A percentile compares a stretch with the other conserved stretches of the same genome.
phyloP scores from a whole-genome alignment of 2,329 filamentous ascomycete genomes.

The Clonostachys solani region DNA sequence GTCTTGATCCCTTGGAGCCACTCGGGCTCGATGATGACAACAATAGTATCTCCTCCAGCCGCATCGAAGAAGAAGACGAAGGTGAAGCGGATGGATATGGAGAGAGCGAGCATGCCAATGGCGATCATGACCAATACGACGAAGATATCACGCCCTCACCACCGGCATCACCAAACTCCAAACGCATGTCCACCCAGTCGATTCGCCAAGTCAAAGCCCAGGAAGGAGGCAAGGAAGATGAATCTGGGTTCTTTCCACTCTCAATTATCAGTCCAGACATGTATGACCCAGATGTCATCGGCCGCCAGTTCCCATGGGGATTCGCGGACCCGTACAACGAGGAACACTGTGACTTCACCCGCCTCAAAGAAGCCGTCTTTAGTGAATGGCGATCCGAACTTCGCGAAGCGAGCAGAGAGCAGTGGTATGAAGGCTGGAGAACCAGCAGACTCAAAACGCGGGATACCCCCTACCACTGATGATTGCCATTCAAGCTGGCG shows the following conservation, averaged over 20 bases:
- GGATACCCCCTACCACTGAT: constrained; percentile 29
- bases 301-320: constrained; percentile 92
- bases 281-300: constrained; percentile 75
- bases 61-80: constrained; percentile 55
- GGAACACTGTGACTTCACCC: constrained; percentile 89
- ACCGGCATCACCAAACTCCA: constrained; percentile 29
- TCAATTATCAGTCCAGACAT: constrained; percentile 92
- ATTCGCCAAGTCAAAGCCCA: constrained; percentile 39
- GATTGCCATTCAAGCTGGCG: no score
- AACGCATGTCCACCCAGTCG: constrained; percentile 41
- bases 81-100: constrained; percentile 19
- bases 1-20: constrained; percentile 83
- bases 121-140: constrained; percentile 5
- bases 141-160: constrained; percentile 31
- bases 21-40: constrained; percentile 77
- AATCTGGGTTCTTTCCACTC: constrained; percentile 73
- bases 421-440: constrained; percentile 96
- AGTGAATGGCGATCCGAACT: constrained; percentile 89
- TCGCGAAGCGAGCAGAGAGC: constrained; percentile 82
- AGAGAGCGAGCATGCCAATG: constrained; percentile 18
- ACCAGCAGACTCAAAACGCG: constrained; percentile 62
- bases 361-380: constrained; percentile 88
- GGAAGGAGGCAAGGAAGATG: constrained; percentile 42
- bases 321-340: constrained; percentile 91
- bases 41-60: constrained; percentile 42